Evolutionary conservation across 2,329 filamentous ascomycete species (phyloP).

Genomic region (Pestalotiopsis sp.): DNA sequence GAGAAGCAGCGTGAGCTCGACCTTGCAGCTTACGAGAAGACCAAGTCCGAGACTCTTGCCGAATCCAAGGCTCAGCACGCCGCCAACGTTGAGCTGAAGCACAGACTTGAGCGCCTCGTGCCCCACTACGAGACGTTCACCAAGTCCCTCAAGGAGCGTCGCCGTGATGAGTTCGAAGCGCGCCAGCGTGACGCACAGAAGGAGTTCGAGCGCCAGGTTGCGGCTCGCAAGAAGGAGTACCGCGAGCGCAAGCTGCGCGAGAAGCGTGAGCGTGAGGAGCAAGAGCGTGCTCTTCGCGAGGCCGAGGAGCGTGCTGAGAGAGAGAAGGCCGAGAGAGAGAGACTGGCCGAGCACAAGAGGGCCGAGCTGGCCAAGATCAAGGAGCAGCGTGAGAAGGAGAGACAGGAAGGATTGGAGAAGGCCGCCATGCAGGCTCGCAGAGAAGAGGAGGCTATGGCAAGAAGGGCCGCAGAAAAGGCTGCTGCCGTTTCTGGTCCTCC

Average conservation of each 20-base stretch:
- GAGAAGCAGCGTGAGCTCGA: constrained; percentile 80
- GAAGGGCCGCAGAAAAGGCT: constrained; percentile 69
- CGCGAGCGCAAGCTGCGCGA: constrained; percentile 82
- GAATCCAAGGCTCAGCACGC: constrained; percentile 88
- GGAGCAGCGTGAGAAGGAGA: constrained; percentile 67
- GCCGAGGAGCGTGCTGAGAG: constrained; percentile 80
- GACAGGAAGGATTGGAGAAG: constrained; percentile 69
- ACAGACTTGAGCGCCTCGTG: constrained; percentile 84
- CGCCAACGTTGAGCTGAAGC: constrained; percentile 90
- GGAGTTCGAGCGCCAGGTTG: constrained; percentile 91
- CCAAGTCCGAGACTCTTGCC: constrained; percentile 75
- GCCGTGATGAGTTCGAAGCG: constrained; percentile 94
- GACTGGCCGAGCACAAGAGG: constrained; percentile 79
- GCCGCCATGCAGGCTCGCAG: constrained; percentile 74
- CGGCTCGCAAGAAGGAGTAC: constrained; percentile 83
- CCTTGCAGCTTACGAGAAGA: constrained; percentile 76
- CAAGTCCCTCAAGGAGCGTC: constrained; percentile 79
- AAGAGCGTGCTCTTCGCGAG: constrained; percentile 76
- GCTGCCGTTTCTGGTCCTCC: constrained; percentile 36
- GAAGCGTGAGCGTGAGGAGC: constrained; percentile 82
- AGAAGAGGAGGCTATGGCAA: constrained; percentile 86
- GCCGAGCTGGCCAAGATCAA: constrained; percentile 68
- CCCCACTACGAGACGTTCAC: constrained; percentile 85
- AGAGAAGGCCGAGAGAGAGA: constrained; percentile 85
- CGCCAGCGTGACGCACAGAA: constrained; percentile 88